These are phyloP conservation scores for Kluyveromyces wickerhamii DNA, from an alignment of 805 yeast species.

Conservation along the genomic window DNA sequence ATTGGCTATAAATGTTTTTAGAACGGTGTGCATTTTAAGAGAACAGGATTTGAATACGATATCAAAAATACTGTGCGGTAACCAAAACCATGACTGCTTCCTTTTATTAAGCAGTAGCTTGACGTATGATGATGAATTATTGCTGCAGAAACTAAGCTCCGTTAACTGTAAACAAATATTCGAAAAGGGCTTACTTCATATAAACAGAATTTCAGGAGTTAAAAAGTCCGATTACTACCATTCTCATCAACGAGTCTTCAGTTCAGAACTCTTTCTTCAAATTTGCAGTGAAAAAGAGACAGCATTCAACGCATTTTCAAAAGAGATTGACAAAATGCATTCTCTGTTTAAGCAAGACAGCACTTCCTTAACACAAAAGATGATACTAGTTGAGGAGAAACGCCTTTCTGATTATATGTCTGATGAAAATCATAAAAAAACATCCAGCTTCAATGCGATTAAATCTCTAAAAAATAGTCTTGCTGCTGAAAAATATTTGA, in stretches of 20 bases:
- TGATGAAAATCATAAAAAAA: conserved; percentile 31
- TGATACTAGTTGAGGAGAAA: conserved; percentile 39
- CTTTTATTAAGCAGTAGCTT: background rate
- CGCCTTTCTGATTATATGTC: conserved; percentile 48
- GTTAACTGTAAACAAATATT: no score
- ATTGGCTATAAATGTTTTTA: background rate
- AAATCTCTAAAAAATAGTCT: background rate
- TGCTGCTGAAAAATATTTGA: conserved; percentile 5
- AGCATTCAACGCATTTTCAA: no score
- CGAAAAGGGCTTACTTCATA: no score
- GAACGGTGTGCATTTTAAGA: background rate
- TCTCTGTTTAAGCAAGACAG: conserved; percentile 26
- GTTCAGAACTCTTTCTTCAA: no score
- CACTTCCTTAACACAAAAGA: conserved; percentile 31
- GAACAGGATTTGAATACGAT: background rate
- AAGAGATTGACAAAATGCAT: conserved; percentile 11
- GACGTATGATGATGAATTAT: background rate
- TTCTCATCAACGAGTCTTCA: no score
- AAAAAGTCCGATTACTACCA: no score
- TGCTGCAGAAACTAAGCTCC: conserved; percentile 2
- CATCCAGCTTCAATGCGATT: background rate
- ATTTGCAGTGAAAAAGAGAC: no score
- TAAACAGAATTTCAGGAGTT: no score
- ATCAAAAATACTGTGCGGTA: background rate
- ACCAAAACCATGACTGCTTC: background rate